Conservation (phyloP, 164 flowering plant species). For the Saururus chinensis region DNA sequence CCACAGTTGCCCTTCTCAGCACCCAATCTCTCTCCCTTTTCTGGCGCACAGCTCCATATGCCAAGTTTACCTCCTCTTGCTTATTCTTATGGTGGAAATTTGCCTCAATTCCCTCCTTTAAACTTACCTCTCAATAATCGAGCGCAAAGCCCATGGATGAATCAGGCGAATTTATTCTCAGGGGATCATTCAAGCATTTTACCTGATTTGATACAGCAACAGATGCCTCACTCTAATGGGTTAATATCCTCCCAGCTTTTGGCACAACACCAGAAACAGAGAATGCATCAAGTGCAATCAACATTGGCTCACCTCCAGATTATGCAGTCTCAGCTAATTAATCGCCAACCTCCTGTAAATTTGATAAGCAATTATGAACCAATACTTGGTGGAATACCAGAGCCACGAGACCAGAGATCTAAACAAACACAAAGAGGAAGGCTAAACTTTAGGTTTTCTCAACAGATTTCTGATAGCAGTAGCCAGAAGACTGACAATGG, state of each 20-base stretch:
- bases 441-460: slow-evolving; percentile 43
- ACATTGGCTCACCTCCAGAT: slow-evolving; percentile 48
- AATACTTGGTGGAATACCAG: slow-evolving; percentile 35
- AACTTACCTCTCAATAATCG: slow-evolving; percentile 35
- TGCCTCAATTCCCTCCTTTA: slow-evolving; percentile 31
- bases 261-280: slow-evolving; percentile 45
- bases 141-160: slow-evolving; percentile 49
- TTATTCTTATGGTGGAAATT: slow-evolving; percentile 37
- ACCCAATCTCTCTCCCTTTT: slow-evolving; percentile 41
- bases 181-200: slow-evolving; percentile 45
- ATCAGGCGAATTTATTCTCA: slow-evolving; percentile 36
- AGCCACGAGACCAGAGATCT: slow-evolving; percentile 52
- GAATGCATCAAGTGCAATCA: slow-evolving; percentile 48
- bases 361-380: slow-evolving; percentile 22
- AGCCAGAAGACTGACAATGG: slow-evolving; percentile 53
- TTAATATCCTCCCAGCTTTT: slow-evolving; percentile 46
- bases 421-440: slow-evolving; percentile 49
- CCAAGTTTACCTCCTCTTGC: slow-evolving; percentile 45
- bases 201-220: slow-evolving; percentile 40
- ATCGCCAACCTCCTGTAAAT: slow-evolving; percentile 30
- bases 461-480: slow-evolving; percentile 48
- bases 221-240: slow-evolving; percentile 50
- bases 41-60: slow-evolving; percentile 44
- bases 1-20: slow-evolving; percentile 38
- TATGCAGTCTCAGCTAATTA: slow-evolving; percentile 53